Evolutionary conservation across 192 early-diverging fungal genomes (phyloP), one percentile per base, ranked within the genome.

Genomic region (Backusella luteola): DNA sequence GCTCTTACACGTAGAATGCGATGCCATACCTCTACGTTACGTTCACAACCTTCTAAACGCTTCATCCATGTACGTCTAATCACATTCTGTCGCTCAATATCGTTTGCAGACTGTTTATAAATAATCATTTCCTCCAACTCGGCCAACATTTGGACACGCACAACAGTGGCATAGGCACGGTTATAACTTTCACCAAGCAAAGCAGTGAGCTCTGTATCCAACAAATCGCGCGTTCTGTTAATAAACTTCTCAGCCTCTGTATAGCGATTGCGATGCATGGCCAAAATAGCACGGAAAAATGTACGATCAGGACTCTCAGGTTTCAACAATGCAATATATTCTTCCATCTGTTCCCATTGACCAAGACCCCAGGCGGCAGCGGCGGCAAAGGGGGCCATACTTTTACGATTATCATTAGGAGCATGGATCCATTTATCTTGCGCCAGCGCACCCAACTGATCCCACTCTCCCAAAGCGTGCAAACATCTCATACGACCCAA

Each of bases 21-120:
- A 78, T 96, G 95, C 98, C 98, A 99, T 59, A 98, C 92, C 44
- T 97, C 96, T 2, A 99, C 95, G 70, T 97, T 97, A 21, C 94
- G 86, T 77, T 97, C 95, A 80, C 93, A 93, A 1, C 96, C 95
- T 74, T 91, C 88, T 53, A 99, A 82, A 38, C 97, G 92, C 49
- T 79, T 75, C 87, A 94, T 94, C 98, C 98, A 99, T 0, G 96
- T 96, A 32, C 88, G 87, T 39, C 94, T 84, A 39, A 99, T 97
- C 0, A 89, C 86, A 17, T 78, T 83, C 73, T 90, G 88, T 21
- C 92, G 85, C 70, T 98, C 91, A 0, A 90, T 87, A 34, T 96
- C 91, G 71, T 98, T 94, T 34, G 91, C 85, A 11, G 88, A 84
- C 56, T 93, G 90, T 77, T 96, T 97, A 80, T 96, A 99, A 0